Conservation (phyloP, 257 asterid species). For the Striga asiatica region DNA sequence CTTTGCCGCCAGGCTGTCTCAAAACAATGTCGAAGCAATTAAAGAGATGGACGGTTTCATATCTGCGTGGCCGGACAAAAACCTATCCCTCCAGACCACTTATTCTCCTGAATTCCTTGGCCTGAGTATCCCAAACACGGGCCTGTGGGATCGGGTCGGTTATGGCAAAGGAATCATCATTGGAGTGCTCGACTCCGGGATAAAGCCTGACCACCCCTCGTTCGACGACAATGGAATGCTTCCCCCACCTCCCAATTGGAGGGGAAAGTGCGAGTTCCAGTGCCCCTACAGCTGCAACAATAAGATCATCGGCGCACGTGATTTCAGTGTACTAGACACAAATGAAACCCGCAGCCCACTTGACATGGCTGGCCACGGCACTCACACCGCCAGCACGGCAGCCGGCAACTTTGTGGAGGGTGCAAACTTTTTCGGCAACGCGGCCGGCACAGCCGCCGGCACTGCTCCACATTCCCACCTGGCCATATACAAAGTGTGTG, state of each 20-base stretch:
- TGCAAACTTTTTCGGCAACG: slow-evolving; percentile 34
- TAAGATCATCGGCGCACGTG: slow-evolving; percentile 38
- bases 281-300: slow-evolving; percentile 26
- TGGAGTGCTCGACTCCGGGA: slow-evolving; percentile 9
- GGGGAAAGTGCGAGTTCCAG: background rate
- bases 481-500: slow-evolving; percentile 23
- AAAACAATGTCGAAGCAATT: background rate
- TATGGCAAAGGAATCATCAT: slow-evolving; percentile 14
- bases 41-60: background rate
- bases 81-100: slow-evolving; percentile 29
- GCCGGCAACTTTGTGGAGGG: slow-evolving; percentile 33
- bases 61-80: slow-evolving; percentile 22
- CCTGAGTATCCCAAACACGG: background rate
- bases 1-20: background rate
- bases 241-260: slow-evolving; percentile 1
- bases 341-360: background rate
- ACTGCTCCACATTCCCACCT: slow-evolving; percentile 25
- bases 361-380: slow-evolving; percentile 37
- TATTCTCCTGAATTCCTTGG: slow-evolving; percentile 40
- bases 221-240: slow-evolving; percentile 11
- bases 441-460: slow-evolving; percentile 30
- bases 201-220: slow-evolving; percentile 12
- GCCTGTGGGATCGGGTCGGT: background rate
- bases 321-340: background rate
- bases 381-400: slow-evolving; percentile 41